These are phyloP conservation scores for Thozetella sp. DNA, from an alignment of 495 filamentous ascomycete species.

Conservation along the genomic window DNA sequence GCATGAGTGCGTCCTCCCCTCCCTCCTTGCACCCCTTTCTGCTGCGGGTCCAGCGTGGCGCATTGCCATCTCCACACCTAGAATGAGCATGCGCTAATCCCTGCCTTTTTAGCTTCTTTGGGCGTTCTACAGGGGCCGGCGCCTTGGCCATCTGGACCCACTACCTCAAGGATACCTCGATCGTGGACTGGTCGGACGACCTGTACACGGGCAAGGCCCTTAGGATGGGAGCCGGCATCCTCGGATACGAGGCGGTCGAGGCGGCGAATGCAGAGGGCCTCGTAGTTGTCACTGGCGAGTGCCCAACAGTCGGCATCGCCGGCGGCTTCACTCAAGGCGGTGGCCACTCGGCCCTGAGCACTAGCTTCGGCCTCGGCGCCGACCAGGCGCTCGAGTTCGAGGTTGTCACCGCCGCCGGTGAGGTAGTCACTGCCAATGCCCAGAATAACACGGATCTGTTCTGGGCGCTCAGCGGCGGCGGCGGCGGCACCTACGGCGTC, in stretches of 20 bases:
- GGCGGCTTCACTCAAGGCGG: conserved; percentile 59
- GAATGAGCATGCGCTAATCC: background rate
- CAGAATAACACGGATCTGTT: conserved; percentile 54
- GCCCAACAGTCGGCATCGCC: conserved; percentile 44
- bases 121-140: conserved; percentile 46
- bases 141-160: conserved; percentile 49
- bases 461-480: conserved; percentile 64
- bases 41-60: no score
- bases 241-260: conserved; percentile 46
- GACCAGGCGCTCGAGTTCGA: conserved; percentile 62
- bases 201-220: conserved; percentile 43
- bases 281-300: conserved; percentile 45
- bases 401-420: conserved; percentile 51
- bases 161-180: conserved; percentile 43
- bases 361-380: conserved; percentile 57
- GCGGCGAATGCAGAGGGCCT: conserved; percentile 40
- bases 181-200: conserved; percentile 32
- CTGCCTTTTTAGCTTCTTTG: conserved; percentile 18
- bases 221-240: conserved; percentile 55
- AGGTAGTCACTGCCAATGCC: conserved; percentile 45
- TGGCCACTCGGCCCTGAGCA: conserved; percentile 55
- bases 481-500: conserved; percentile 55
- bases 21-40: background rate
- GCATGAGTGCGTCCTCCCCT: conserved; percentile 28
- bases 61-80: no score